Base-by-base conservation (phyloP, 495 filamentous ascomycete genomes). In the Cladorrhinum samala region DNA sequence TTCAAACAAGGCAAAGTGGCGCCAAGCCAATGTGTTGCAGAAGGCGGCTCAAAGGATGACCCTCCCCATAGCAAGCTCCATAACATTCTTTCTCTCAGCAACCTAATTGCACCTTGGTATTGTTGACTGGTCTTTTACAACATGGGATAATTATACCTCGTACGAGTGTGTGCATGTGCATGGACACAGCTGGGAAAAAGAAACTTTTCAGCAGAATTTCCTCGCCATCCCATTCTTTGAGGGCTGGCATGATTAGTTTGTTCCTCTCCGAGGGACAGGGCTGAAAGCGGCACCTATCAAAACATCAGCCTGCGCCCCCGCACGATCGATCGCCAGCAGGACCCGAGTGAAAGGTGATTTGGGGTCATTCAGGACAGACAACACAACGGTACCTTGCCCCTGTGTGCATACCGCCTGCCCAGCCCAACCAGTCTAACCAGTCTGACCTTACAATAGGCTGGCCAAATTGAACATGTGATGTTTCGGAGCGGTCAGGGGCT, bases 1-100 rank as follows among this genome's bases (percentile, higher is more conserved):
- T 27, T 53, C 46, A 38, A 50, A 36, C 54, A 47, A 51, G 41
- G 53, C 58, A 48, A 46, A 41, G 36, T 40, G 46, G n/a, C 19
- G 49, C 54, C 48, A 52, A 53, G 50, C 45, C 44, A 40, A 41
- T 5, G 17, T 41, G 39, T 14, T 18, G 39, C 39, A 41, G 11
- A 18, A 41, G n/a, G 39, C 39, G 17, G 39, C 17, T 23, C 19
- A 45, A 24, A 13, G 23, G 27, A 33, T 33, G 27, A 33, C 27
- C 27, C 27, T n/a, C n/a, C n/a, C n/a, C n/a, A n/a, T n/a, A n/a
- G n/a, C n/a, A n/a, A n/a, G n/a, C n/a, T n/a, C n/a, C n/a, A n/a
- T n/a, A n/a, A n/a, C n/a, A n/a, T n/a, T n/a, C n/a, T n/a, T n/a
- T n/a, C n/a, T n/a, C n/a, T n/a, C n/a, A n/a, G n/a, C n/a, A n/a